Evolutionary conservation across 768 basidiomycete species (phyloP), one percentile per base, ranked within the genome.

Genomic region (Podaxis carcinomalis): DNA sequence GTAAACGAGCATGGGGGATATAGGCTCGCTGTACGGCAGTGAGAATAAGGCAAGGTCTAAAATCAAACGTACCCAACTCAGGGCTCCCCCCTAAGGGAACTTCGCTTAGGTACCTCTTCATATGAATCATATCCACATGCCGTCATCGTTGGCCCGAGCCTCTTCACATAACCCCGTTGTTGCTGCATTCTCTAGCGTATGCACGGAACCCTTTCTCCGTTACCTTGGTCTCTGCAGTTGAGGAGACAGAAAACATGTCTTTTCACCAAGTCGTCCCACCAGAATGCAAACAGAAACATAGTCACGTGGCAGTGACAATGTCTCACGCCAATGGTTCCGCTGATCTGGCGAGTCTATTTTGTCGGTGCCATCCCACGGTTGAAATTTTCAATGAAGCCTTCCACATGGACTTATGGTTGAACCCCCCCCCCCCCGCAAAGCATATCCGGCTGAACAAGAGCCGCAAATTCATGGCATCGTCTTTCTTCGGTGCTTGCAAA

Each of bases 31-130:
- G 19, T 40, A 56, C 19, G 27, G 39, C 55, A 50, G 32, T 2
- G 54, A 62, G 59, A 60, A 51, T 47, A 53, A 56, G 56, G 63
- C 65, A 62, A 60, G 56, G 63, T 55, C 55, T 61, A 58, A 59
- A 56, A 54, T 57, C 64, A 63, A 51, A 64, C 51, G 63, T 62
- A 63, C 57, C 64, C 59, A 32, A 61, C 62, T 65, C 67, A 68
- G 64, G 67, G 65, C 54, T 32, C 7, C 32, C 28, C 32, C 6
- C 40, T 56, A 59, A 28, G 35, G 44, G 32, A 32, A 44, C 42
- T 39, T 37, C 57, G 57, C 57, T 39, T 58, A 58, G 57, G 57
- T 49, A 56, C 46, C 21, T 47, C 56, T 58, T 58, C 46, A 58
- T 44, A 44, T 44, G n/a, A 16, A 44, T 58, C 46, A 58, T 44